phyloP scores from a whole-genome alignment of 2,329 filamentous ascomycete species.

The Cladosporium phlei region DNA sequence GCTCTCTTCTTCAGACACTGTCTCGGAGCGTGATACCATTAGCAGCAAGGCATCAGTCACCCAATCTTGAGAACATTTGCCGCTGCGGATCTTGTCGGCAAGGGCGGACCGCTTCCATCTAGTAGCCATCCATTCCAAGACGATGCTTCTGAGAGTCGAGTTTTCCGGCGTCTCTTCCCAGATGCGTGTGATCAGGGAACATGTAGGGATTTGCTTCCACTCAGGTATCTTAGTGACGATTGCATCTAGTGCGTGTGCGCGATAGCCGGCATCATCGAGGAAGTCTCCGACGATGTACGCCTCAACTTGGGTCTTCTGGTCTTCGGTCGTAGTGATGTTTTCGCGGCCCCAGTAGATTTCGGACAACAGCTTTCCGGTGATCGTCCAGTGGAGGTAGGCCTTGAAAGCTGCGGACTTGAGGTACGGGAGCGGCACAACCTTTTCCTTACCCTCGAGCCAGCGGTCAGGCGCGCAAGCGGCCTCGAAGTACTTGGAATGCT shows the following conservation, averaged over 20 bases:
- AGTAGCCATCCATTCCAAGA: not conserved
- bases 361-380: not conserved
- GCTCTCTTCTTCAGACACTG: too few relatives aligned
- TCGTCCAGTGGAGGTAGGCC: not conserved
- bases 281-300: not conserved
- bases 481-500: slow-evolving; percentile 16
- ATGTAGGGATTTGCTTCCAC: too few relatives aligned
- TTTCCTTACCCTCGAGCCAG: slow-evolving; percentile 12
- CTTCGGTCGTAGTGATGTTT: not conserved
- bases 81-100: too few relatives aligned
- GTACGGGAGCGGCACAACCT: slow-evolving; percentile 8
- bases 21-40: too few relatives aligned
- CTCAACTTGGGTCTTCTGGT: not conserved
- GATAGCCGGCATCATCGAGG: not conserved
- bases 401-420: not conserved
- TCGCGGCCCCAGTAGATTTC: not conserved
- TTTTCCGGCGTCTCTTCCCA: not conserved
- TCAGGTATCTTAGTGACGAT: too few relatives aligned
- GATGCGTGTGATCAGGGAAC: not conserved
- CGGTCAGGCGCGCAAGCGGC: not conserved
- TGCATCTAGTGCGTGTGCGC: too few relatives aligned
- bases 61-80: too few relatives aligned
- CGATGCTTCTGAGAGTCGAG: not conserved
- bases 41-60: too few relatives aligned
- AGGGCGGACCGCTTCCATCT: too few relatives aligned